Evolutionary conservation across 129 eudicot species (phyloP).

Genomic region (Silybum marianum): DNA sequence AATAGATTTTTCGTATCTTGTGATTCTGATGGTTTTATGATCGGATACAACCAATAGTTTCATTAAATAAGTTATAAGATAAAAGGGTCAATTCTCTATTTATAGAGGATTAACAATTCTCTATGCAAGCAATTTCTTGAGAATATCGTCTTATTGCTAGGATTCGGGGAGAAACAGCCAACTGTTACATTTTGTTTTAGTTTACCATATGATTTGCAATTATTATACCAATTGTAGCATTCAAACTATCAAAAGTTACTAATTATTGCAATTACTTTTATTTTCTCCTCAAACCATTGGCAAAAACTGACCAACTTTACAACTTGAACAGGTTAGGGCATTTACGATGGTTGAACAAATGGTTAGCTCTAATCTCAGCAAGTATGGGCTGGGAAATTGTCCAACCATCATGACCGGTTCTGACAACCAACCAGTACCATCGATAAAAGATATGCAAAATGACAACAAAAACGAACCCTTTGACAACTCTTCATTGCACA

Average conservation of each 20-base stretch:
- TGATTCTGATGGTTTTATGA: neutral
- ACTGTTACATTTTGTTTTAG: neutral
- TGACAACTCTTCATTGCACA: constrained; percentile 28
- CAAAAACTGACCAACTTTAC: neutral
- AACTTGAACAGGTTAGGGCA: neutral
- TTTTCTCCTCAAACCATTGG: too few species aligned
- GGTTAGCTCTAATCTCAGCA: constrained; percentile 49
- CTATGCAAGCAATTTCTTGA: neutral
- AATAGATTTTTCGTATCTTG: neutral
- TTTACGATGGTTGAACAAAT: constrained; percentile 49
- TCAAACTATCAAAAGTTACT: neutral
- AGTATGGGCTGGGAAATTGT: constrained; percentile 38
- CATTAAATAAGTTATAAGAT: neutral
- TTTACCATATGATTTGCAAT: neutral
- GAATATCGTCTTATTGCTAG: neutral
- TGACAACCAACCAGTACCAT: constrained; percentile 12
- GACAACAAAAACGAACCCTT: constrained; percentile 26
- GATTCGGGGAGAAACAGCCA: neutral
- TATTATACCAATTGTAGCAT: neutral
- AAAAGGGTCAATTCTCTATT: neutral
- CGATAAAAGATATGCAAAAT: constrained; percentile 27
- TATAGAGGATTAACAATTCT: neutral
- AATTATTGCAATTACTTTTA: neutral
- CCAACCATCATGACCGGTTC: constrained; percentile 22
- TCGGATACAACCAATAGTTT: neutral